Evolutionary conservation across 768 basidiomycete species (phyloP).

Genomic region (Termitomyces sp.): DNA sequence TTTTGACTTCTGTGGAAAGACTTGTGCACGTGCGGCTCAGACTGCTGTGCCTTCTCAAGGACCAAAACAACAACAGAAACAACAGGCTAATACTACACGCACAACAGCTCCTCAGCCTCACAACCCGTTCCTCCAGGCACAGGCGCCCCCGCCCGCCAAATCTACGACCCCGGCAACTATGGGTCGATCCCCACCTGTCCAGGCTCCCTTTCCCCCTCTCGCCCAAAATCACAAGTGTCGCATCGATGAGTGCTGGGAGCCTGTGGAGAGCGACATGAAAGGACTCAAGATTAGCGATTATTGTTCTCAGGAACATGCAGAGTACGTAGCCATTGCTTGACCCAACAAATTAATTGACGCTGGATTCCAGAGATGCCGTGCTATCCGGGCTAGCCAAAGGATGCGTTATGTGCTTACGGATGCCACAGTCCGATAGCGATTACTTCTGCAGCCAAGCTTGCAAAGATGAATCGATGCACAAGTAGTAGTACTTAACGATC

Average conservation of each 20-base stretch:
- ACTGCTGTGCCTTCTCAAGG: conserved; percentile 7
- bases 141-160: background rate
- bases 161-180: background rate
- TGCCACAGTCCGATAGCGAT: conserved; percentile 57
- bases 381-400: conserved; percentile 43
- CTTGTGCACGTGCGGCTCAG: conserved; percentile 35
- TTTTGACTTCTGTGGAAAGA: conserved; percentile 64
- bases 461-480: conserved; percentile 57
- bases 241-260: conserved; percentile 56
- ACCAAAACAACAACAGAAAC: background rate
- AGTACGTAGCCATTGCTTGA: conserved; percentile 39
- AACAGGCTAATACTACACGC: background rate
- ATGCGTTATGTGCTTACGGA: conserved; percentile 62
- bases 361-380: conserved; percentile 51
- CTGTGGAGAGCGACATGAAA: conserved; percentile 50
- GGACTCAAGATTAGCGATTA: conserved; percentile 51
- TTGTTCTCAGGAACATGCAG: conserved; percentile 59
- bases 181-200: conserved; percentile 12
- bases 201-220: background rate
- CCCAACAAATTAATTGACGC: conserved; percentile 3
- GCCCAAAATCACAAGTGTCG: conserved; percentile 35
- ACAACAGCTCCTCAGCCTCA: conserved; percentile 9
- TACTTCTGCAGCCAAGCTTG: conserved; percentile 62
- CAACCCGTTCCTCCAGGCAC: conserved; percentile 19
- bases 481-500: conserved; percentile 17